phyloP scores from a whole-genome alignment of 169 alveolate genomes.

The Plasmodium reichenowi region DNA sequence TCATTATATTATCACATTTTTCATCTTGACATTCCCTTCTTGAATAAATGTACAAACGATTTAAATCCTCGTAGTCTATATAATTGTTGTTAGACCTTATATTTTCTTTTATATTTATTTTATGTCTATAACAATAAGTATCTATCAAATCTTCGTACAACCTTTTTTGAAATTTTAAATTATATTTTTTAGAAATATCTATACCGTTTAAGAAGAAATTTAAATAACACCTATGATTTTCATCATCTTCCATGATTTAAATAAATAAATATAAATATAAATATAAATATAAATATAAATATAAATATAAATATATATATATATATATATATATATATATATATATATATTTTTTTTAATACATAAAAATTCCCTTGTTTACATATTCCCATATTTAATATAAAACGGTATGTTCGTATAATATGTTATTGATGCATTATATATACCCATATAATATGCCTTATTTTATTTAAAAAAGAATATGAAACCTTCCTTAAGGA shows the following conservation, averaged over 20 bases:
- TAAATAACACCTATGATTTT: neutral
- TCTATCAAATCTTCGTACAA: constrained; percentile 63
- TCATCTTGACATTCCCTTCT: constrained; percentile 28
- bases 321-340: no score
- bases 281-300: no score
- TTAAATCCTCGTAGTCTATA: constrained; percentile 35
- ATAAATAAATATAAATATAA: neutral
- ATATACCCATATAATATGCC: no score
- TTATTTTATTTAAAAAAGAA: no score
- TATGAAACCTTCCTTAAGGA: no score
- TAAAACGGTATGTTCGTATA: no score
- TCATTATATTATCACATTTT: constrained; percentile 48
- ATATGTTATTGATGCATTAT: no score
- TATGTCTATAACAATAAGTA: constrained; percentile 33
- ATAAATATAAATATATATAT: no score
- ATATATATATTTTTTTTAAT: no score
- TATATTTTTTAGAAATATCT: constrained; percentile 65
- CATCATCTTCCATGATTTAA: constrained; percentile 15
- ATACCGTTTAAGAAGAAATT: constrained; percentile 28
- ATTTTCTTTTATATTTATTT: neutral
- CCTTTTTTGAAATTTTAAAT: constrained; percentile 60
- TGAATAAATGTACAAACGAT: constrained; percentile 38
- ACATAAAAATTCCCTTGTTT: no score
- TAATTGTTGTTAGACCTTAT: constrained; percentile 17
- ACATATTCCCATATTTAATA: no score